These are phyloP conservation scores for Epichloe sibirici DNA, from an alignment of 2,329 filamentous ascomycete species.

Conservation along the genomic window DNA sequence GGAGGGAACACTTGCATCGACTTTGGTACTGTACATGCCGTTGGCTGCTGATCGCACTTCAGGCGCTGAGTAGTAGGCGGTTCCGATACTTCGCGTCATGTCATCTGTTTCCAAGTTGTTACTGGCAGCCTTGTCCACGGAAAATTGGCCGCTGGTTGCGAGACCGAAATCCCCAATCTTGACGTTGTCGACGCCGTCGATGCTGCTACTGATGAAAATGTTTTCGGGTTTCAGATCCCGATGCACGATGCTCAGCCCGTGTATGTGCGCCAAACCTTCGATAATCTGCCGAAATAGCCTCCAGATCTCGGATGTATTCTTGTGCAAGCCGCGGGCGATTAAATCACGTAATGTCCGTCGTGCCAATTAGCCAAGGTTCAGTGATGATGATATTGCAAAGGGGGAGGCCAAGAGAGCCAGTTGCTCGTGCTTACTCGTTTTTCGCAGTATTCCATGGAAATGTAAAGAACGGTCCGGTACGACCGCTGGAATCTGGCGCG, in stretches of 20 bases:
- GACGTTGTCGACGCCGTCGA: slow-evolving; percentile 72
- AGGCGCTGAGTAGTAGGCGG: slow-evolving; percentile 84
- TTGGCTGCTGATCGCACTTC: slow-evolving; percentile 68
- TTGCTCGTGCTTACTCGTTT: slow-evolving; percentile 48
- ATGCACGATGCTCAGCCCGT: slow-evolving; percentile 83
- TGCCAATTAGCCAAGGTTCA: background rate
- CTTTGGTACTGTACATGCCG: slow-evolving; percentile 80
- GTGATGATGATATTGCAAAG: too few relatives aligned
- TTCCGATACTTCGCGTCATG: slow-evolving; percentile 61
- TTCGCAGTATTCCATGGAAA: slow-evolving; percentile 98
- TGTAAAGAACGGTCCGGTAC: slow-evolving; percentile 71
- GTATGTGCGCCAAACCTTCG: slow-evolving; percentile 82
- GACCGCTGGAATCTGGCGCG: slow-evolving; percentile 33
- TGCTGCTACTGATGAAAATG: slow-evolving; percentile 64
- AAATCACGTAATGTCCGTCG: slow-evolving; percentile 68
- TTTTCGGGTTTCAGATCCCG: slow-evolving; percentile 96
- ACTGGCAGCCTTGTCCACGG: slow-evolving; percentile 39
- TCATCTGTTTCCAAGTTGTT: slow-evolving; percentile 39
- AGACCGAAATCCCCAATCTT: slow-evolving; percentile 96
- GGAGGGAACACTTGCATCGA: slow-evolving; percentile 52
- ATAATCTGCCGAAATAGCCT: slow-evolving; percentile 81
- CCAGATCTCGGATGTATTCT: slow-evolving; percentile 72
- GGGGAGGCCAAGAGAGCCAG: background rate
- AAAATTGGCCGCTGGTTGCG: slow-evolving; percentile 75
- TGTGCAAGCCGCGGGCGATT: slow-evolving; percentile 62